Evolutionary conservation across 805 yeast genomes (phyloP), one percentile per base, ranked within the genome.

Genomic region (Tetrapisispora arboricola): DNA sequence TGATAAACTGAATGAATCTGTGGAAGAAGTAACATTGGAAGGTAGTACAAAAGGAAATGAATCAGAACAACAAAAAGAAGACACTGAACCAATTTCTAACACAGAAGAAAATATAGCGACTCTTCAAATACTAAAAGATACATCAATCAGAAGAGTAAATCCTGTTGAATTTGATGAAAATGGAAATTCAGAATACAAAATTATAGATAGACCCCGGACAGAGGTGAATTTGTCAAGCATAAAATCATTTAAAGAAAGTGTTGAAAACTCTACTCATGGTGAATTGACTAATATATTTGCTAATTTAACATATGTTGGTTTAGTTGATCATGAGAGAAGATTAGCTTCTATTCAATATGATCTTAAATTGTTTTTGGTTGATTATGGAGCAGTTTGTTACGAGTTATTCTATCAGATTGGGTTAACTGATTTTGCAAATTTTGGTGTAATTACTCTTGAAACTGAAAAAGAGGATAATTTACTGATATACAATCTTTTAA

Each of bases 311-410:
- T 84, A 72, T 54, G 80, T 92, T 8, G 98, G 98, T 0, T 63
- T 90, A 3, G 88, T 84, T 2, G 97, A 90, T 55, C 72, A 72
- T 10, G 54, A 61, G 11, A 72, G 76, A 45, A 65, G 96, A 33
- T 64, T 90, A 17, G 79, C 83, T 12, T 82, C 95, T n/a, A 67
- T 90, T 33, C 98, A 92, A 57, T 73, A 78, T 54, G 95, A 81
- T 50, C 81, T 87, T 8, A 76, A 78, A 43, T 65, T 92, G 12
- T 81, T 73, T 55, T 61, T 92, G 19, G 76, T 90, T 16, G 96
- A 90, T 59, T 92, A 86, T 58, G 85, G 80, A 0, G 70, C 83
- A 0, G 56, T 84, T 1, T 67, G 80, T 22, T 61, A 64, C 44
- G 85, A 84, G 46, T 66, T 86, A 41, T 87, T 83, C 52, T 92